A percentile compares a stretch with the other conserved stretches of the same genome.
These are phyloP conservation scores for Voacanga thouarsii DNA, from an alignment of 257 asterid genomes.

Conservation along the genomic window DNA sequence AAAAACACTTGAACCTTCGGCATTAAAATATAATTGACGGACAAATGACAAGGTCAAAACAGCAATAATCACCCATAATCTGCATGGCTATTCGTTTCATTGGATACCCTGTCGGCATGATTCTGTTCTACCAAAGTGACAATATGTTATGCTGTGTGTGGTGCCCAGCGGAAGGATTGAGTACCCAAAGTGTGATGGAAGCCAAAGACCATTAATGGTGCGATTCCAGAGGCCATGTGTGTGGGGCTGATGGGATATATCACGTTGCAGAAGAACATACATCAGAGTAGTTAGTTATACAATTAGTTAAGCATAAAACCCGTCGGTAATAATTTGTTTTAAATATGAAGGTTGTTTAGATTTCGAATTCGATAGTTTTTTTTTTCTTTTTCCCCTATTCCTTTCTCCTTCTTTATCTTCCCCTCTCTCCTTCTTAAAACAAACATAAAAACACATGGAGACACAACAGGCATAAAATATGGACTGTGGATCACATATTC, in stretches of 20 bases:
- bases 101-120: neutral
- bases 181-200: neutral
- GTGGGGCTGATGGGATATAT: neutral
- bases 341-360: too few relatives aligned
- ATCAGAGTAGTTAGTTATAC: neutral
- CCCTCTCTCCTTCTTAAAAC: too few relatives aligned
- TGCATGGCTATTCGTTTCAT: neutral
- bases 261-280: neutral
- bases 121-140: neutral
- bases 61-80: neutral
- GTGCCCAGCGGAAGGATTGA: neutral
- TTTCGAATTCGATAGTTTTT: too few relatives aligned
- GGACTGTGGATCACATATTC: neutral
- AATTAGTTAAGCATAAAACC: neutral
- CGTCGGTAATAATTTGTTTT: too few relatives aligned
- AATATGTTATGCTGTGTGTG: neutral
- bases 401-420: too few relatives aligned
- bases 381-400: too few relatives aligned
- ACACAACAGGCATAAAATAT: neutral
- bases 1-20: neutral
- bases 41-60: constrained; percentile 2
- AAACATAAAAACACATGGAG: neutral
- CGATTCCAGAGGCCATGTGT: neutral
- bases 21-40: neutral
- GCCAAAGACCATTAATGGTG: neutral